phyloP scores from a whole-genome alignment of 345 rosid genomes.

The Eutrema yunnanense region DNA sequence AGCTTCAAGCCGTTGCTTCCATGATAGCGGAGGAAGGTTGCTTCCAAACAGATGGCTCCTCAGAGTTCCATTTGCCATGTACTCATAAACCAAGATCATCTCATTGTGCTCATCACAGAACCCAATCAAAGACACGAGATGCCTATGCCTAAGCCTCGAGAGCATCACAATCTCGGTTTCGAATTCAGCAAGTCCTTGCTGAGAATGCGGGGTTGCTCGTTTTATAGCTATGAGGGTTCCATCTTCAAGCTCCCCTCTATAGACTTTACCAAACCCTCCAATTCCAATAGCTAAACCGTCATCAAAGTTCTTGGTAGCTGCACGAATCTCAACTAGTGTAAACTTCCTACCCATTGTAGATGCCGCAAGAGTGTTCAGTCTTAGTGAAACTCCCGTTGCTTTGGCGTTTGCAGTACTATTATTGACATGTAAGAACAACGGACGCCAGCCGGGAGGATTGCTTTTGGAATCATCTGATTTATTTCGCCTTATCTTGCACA shows the following conservation, averaged over 20 bases:
- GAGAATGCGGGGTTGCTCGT: constrained; percentile 82
- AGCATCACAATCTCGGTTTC: constrained; percentile 93
- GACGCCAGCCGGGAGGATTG: constrained; percentile 52
- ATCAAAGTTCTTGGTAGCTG: constrained; percentile 74
- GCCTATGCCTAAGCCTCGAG: constrained; percentile 81
- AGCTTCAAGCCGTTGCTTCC: constrained; percentile 78
- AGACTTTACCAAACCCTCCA: constrained; percentile 91
- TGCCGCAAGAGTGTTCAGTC: constrained; percentile 34
- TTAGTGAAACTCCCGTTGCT: constrained; percentile 33
- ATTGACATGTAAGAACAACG: constrained; percentile 47
- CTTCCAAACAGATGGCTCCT: constrained; percentile 82
- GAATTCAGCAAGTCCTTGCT: constrained; percentile 84
- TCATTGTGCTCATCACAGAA: constrained; percentile 84
- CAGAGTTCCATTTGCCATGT: constrained; percentile 82
- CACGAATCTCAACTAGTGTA: constrained; percentile 63
- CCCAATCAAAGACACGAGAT: constrained; percentile 82
- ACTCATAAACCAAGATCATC: constrained; percentile 94
- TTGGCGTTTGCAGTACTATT: constrained; percentile 50
- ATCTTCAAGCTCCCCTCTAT: constrained; percentile 72
- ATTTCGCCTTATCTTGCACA: constrained; percentile 36
- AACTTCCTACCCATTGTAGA: constrained; percentile 53
- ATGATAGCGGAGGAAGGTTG: constrained; percentile 59
- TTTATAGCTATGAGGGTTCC: constrained; percentile 74
- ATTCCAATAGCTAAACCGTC: constrained; percentile 72
- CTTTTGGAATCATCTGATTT: constrained; percentile 39